These are phyloP conservation scores for Ogataea nakhonphanomensis DNA, from an alignment of 805 yeast species.

Conservation along the genomic window DNA sequence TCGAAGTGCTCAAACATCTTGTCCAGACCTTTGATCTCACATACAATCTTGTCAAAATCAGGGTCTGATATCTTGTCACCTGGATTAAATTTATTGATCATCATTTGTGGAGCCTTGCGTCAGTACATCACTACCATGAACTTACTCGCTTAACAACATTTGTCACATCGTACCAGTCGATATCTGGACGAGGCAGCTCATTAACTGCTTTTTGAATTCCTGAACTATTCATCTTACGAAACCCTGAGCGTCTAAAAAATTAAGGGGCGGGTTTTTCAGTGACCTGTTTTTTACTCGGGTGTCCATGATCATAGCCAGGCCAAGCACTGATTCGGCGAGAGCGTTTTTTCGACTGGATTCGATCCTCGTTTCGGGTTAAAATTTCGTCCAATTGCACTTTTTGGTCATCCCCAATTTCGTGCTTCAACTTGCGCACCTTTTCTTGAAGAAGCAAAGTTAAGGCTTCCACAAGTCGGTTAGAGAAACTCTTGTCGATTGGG, in stretches of 20 bases:
- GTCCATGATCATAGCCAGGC: slow-evolving; percentile 70
- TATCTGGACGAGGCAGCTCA: slow-evolving; percentile 20
- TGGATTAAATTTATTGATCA: slow-evolving; percentile 30
- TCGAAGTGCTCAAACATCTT: slow-evolving; percentile 16
- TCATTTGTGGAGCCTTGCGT: slow-evolving; percentile 31
- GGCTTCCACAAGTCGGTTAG: slow-evolving; percentile 38
- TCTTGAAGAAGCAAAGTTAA: slow-evolving; percentile 28
- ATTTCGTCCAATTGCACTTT: slow-evolving; percentile 17
- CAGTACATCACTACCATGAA: not conserved
- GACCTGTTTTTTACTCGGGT: slow-evolving; percentile 37
- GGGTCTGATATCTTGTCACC: slow-evolving; percentile 37
- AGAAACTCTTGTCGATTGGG: slow-evolving; percentile 54
- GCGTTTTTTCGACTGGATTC: slow-evolving; percentile 17
- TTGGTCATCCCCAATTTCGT: slow-evolving; percentile 15
- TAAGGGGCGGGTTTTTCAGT: slow-evolving; percentile 3
- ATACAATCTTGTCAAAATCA: slow-evolving; percentile 31
- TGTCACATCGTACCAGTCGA: slow-evolving; percentile 29
- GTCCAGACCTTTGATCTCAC: slow-evolving; percentile 17
- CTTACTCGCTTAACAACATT: slow-evolving; percentile 27
- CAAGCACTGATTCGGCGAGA: slow-evolving; percentile 44
- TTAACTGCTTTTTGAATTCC: slow-evolving; percentile 11
- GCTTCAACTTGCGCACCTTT: slow-evolving; percentile 26
- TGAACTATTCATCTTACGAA: slow-evolving; percentile 1
- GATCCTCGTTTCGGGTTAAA: slow-evolving; percentile 19
- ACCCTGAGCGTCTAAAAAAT: slow-evolving; percentile 5